phyloP scores from a whole-genome alignment of 2,329 filamentous ascomycete genomes.

The Ascochyta pisi region DNA sequence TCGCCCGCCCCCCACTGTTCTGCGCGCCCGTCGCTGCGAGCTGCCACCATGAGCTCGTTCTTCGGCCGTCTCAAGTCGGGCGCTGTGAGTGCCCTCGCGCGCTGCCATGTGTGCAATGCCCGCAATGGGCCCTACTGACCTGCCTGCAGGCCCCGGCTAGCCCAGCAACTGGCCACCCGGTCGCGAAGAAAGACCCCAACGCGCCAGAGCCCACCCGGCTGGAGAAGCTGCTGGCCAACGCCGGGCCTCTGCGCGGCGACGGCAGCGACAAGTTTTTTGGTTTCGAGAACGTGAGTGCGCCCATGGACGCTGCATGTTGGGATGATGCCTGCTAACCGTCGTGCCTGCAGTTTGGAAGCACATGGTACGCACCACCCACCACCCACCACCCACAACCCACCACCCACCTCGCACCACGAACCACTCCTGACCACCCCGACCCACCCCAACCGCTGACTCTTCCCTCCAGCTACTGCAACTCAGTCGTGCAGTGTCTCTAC shows the following conservation, averaged over 20 bases:
- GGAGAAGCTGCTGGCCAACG: slow-evolving; percentile 82
- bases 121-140: slow-evolving; percentile 34
- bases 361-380: slow-evolving; percentile 70
- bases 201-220: slow-evolving; percentile 64
- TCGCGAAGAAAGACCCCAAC: slow-evolving; percentile 66
- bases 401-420: neutral
- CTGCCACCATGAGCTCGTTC: slow-evolving; percentile 58
- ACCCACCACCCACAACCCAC: neutral
- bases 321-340: slow-evolving; percentile 4
- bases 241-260: slow-evolving; percentile 80
- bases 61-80: slow-evolving; percentile 61
- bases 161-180: slow-evolving; percentile 54
- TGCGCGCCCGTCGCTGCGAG: slow-evolving; percentile 19
- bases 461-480: slow-evolving; percentile 86
- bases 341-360: slow-evolving; percentile 83
- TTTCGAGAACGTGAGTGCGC: slow-evolving; percentile 85
- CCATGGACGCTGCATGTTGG: neutral
- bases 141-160: slow-evolving; percentile 54
- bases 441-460: slow-evolving; percentile 14
- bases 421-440: neutral
- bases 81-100: slow-evolving; percentile 48
- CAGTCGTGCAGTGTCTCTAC: slow-evolving; percentile 95
- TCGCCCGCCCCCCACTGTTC: slow-evolving; percentile 21
- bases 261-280: slow-evolving; percentile 99
- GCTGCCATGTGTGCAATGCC: slow-evolving; percentile 22